Conservation (phyloP, 2,329 filamentous ascomycete species). For the Ascochyta koolunga region DNA sequence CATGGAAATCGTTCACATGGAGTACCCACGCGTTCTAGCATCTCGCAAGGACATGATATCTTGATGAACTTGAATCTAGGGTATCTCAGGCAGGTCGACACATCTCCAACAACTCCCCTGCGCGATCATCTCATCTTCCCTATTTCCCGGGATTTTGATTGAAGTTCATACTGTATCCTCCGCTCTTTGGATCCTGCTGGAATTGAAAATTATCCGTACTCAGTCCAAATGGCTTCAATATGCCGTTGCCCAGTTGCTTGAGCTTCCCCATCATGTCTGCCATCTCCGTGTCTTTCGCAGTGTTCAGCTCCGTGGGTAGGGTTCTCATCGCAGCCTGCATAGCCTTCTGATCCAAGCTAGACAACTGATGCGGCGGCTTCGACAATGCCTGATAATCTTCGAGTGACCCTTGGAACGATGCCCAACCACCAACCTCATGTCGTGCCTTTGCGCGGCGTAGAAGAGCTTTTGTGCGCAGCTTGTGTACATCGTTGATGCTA, state of each 20-base stretch:
- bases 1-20: background rate
- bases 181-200: conserved; percentile 84
- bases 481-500: conserved; percentile 66
- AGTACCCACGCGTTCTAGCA: background rate
- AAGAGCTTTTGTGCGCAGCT: conserved; percentile 82
- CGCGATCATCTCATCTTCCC: background rate
- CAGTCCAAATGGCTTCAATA: conserved; percentile 90
- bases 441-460: conserved; percentile 78
- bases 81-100: conserved; percentile 4
- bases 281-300: conserved; percentile 85
- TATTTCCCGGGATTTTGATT: conserved; percentile 50
- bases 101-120: background rate
- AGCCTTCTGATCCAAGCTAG: conserved; percentile 68
- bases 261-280: conserved; percentile 98
- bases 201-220: conserved; percentile 96
- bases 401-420: conserved; percentile 76
- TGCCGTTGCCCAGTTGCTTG: conserved; percentile 88
- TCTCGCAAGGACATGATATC: background rate
- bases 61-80: background rate
- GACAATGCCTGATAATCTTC: conserved; percentile 77
- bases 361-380: conserved; percentile 63
- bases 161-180: conserved; percentile 95
- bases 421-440: conserved; percentile 76
- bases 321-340: conserved; percentile 69
- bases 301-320: conserved; percentile 72